Conservation (phyloP, 129 eudicot species). For the Flaveria bidentis region DNA sequence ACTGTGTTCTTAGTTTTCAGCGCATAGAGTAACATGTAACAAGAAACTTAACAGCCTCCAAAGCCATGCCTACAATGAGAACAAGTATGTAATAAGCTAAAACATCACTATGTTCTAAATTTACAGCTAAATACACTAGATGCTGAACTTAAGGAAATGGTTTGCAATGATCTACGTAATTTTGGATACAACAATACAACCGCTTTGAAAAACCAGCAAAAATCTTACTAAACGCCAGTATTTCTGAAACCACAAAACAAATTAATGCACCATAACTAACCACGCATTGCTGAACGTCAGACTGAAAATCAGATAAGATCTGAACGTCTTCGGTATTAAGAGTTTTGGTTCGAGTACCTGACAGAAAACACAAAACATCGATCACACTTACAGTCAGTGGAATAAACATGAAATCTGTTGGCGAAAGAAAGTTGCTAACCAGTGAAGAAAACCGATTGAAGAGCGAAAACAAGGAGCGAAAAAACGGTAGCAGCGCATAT, state of each 20-base stretch:
- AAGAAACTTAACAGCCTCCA: neutral
- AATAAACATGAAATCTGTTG: constrained; percentile 10
- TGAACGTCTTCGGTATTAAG: constrained; percentile 37
- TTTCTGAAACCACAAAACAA: neutral
- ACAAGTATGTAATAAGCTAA: constrained; percentile 13
- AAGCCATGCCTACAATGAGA: neutral
- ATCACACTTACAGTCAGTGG: neutral
- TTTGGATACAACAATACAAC: constrained; percentile 4
- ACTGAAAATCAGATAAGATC: constrained; percentile 75
- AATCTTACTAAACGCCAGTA: neutral
- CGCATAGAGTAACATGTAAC: neutral
- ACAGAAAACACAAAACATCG: neutral
- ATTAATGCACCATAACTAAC: constrained; percentile 38
- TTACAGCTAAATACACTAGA: neutral
- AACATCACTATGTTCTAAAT: constrained; percentile 3
- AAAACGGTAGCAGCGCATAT: constrained; percentile 65
- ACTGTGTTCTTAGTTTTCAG: neutral
- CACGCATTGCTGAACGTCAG: constrained; percentile 85
- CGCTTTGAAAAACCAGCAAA: constrained; percentile 10
- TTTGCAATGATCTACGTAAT: constrained; percentile 2
- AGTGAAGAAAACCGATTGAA: constrained; percentile 57
- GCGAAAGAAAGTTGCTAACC: constrained; percentile 32
- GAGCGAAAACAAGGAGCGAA: constrained; percentile 58
- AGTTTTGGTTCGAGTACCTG: constrained; percentile 39
- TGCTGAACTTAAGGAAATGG: neutral